Evolutionary conservation across 2,329 filamentous ascomycete genomes (phyloP).

Genomic region (Penicillium sp.): DNA sequence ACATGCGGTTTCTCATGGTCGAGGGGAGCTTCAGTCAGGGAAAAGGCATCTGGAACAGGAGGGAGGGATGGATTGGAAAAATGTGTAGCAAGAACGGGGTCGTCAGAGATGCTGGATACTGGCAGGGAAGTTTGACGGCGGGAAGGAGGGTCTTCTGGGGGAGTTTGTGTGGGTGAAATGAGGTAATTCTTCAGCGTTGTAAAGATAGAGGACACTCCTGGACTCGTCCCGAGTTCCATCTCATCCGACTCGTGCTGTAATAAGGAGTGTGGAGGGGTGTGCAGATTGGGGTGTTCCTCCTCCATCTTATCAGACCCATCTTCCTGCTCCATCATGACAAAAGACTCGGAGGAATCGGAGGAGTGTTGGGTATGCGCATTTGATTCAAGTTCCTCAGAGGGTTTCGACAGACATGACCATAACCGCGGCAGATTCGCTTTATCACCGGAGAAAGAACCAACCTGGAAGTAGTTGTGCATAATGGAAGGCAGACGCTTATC

Average conservation of each 20-base stretch:
- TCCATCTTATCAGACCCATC: conserved; percentile 35
- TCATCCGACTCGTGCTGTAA: conserved; percentile 46
- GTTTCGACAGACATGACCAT: conserved; percentile 38
- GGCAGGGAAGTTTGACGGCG: conserved; percentile 54
- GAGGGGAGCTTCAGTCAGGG: conserved; percentile 52
- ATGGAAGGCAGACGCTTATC: conserved; percentile 96
- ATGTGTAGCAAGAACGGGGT: conserved; percentile 65
- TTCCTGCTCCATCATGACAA: conserved; percentile 44
- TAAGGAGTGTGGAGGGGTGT: conserved; percentile 48
- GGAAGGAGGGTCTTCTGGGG: conserved; percentile 36
- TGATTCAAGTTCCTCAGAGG: conserved; percentile 18
- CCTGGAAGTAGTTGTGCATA: conserved; percentile 97
- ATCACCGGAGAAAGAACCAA: conserved; percentile 85
- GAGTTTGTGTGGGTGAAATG: conserved; percentile 30
- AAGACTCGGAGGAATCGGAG: conserved; percentile 40
- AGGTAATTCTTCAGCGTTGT: conserved; percentile 48
- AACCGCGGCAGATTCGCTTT: conserved; percentile 51
- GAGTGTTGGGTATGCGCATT: conserved; percentile 15
- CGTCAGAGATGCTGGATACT: conserved; percentile 64
- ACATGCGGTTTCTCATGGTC: conserved; percentile 44
- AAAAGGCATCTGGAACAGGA: conserved; percentile 49
- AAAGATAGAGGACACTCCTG: conserved; percentile 46
- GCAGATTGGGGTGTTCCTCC: conserved; percentile 36
- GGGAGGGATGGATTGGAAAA: conserved; percentile 66
- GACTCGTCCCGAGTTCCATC: conserved; percentile 40